phyloP scores from a whole-genome alignment of 257 asterid genomes.

The Plantago elongata region DNA sequence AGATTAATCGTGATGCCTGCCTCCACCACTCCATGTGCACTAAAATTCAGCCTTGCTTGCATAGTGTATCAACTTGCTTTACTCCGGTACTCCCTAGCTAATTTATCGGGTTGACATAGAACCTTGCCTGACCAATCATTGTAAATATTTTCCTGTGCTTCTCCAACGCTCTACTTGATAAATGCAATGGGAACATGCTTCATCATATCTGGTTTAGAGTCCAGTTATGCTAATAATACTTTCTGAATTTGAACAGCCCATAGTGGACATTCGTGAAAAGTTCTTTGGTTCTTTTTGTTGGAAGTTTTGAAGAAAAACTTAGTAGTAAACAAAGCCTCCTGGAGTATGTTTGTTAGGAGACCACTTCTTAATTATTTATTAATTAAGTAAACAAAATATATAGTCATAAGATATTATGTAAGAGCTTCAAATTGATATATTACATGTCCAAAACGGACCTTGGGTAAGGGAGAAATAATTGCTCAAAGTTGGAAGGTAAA shows the following conservation, averaged over 20 bases:
- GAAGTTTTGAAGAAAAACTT: too few relatives aligned
- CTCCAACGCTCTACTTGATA: slow-evolving; percentile 10
- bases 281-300: slow-evolving; percentile 77
- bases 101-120: neutral
- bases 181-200: slow-evolving; percentile 7
- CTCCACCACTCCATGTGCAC: neutral
- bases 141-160: neutral
- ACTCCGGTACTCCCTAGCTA: neutral
- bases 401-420: too few relatives aligned
- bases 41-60: neutral
- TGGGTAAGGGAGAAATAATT: too few relatives aligned
- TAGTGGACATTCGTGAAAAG: slow-evolving; percentile 67
- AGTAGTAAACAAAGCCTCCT: too few relatives aligned
- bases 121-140: neutral
- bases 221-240: slow-evolving; percentile 2
- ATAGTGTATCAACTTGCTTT: slow-evolving; percentile 1
- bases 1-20: too few relatives aligned
- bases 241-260: slow-evolving; percentile 38
- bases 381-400: too few relatives aligned
- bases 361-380: too few relatives aligned
- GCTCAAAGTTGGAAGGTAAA: too few relatives aligned
- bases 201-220: slow-evolving; percentile 8
- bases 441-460: too few relatives aligned
- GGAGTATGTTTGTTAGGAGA: too few relatives aligned
- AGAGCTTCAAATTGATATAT: too few relatives aligned